phyloP scores from a whole-genome alignment of 2,329 filamentous ascomycete species.

The Trichophyton schoenleinii region DNA sequence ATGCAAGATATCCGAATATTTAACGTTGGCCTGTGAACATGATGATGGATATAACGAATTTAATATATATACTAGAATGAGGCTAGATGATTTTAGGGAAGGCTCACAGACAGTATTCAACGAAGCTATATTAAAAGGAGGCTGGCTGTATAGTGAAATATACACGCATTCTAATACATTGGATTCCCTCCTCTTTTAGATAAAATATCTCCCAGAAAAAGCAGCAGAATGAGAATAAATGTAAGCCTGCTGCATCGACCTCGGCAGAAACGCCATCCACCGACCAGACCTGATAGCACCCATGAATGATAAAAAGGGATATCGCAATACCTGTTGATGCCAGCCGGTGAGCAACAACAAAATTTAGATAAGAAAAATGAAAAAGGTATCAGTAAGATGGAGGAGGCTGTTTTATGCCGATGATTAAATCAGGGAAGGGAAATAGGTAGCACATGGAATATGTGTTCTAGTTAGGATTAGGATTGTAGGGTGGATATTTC shows the following conservation, averaged over 20 bases:
- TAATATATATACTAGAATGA: too few species aligned
- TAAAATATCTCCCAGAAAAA: not conserved
- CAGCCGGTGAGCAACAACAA: not conserved
- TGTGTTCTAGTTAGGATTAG: not conserved
- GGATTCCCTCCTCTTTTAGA: not conserved
- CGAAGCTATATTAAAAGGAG: too few species aligned
- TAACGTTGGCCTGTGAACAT: not conserved
- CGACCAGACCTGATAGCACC: not conserved
- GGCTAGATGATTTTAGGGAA: too few species aligned
- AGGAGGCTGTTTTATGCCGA: not conserved
- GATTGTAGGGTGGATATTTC: slow-evolving; percentile 53
- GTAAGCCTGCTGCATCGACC: not conserved
- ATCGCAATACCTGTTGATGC: not conserved
- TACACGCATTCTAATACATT: not conserved
- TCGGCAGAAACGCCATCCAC: not conserved
- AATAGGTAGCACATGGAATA: not conserved
- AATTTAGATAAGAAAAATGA: not conserved
- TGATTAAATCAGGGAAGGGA: not conserved
- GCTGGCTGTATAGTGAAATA: not conserved
- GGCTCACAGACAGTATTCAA: not conserved
- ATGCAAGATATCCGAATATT: not conserved
- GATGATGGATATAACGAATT: not conserved
- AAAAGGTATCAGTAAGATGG: not conserved
- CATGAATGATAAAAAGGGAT: not conserved
- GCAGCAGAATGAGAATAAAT: not conserved